Evolutionary conservation across 768 basidiomycete species (phyloP).

Genomic region (Krasilnikovozyma curviuscula): DNA sequence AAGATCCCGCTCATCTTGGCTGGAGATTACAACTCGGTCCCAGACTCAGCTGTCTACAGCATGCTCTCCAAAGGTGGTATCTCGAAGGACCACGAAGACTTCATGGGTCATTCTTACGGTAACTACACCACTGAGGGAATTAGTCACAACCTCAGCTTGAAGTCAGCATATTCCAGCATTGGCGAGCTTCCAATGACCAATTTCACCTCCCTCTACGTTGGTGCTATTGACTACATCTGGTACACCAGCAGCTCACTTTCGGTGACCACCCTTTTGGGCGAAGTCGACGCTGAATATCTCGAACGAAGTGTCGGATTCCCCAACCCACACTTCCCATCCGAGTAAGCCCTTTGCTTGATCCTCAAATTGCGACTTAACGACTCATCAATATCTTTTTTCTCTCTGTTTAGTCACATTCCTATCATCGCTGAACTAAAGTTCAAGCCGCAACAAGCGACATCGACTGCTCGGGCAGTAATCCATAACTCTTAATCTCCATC

Average conservation of each 20-base stretch:
- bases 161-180: slow-evolving; percentile 55
- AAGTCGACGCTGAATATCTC: slow-evolving; percentile 65
- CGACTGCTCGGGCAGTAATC: slow-evolving; percentile 4
- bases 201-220: slow-evolving; percentile 21
- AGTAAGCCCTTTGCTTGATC: slow-evolving; percentile 32
- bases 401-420: neutral
- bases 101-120: slow-evolving; percentile 78
- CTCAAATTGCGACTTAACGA: neutral
- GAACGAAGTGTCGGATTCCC: slow-evolving; percentile 90
- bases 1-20: slow-evolving; percentile 82
- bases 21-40: slow-evolving; percentile 89
- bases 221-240: slow-evolving; percentile 85
- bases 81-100: slow-evolving; percentile 64
- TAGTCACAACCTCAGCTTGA: slow-evolving; percentile 55
- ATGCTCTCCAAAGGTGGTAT: slow-evolving; percentile 51
- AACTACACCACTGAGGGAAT: slow-evolving; percentile 78
- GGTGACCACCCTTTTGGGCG: slow-evolving; percentile 68
- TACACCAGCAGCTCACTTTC: slow-evolving; percentile 53
- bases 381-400: neutral
- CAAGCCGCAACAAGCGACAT: neutral
- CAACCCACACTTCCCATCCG: slow-evolving; percentile 87
- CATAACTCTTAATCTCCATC: no score
- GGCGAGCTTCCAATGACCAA: slow-evolving; percentile 65
- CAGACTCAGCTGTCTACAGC: slow-evolving; percentile 75
- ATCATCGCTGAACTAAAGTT: slow-evolving; percentile 6